Evolutionary conservation across 257 asterid genomes (phyloP), one percentile per base, ranked within the genome.

Genomic region (Solanum chmielewskii): DNA sequence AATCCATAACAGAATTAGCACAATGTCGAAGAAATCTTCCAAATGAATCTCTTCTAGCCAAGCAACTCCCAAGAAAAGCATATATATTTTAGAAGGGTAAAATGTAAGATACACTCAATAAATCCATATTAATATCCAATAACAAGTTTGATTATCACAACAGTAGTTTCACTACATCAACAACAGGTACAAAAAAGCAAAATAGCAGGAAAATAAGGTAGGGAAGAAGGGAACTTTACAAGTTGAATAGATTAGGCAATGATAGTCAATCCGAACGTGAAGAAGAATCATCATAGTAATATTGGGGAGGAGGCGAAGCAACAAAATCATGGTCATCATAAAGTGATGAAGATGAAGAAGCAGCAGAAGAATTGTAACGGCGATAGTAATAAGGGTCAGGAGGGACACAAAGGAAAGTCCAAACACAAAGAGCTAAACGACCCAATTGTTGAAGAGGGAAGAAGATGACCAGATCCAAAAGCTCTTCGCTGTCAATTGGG

Each of bases 401-500:
- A 5, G 92, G 88, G 52, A 91, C 87, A 39, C 94, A 92, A 37
- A 92, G 92, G 84, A 86, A 92, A 64, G 90, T 91, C 94, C 93
- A 92, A 33, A 91, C 56, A 86, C 68, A 89, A 85, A 89, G 90
- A 21, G 86, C 89, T 89, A 89, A 88, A 1, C 92, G 89, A 20
- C 94, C 92, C 49, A 92, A 81, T 86, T 89, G 92, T 83, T 86
- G 93, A 31, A 91, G 89, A 59, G 94, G 94, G 89, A 91, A 92
- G 59, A 91, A 90, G 86, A 92, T 37, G 9, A 90, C 92, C 83
- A 92, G 86, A 88, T 92, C 94, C 83, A 92, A 39, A 64, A 92
- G 83, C 85, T 91, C 91, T 3, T 85, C 91, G 86, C 91, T 86
- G 85, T 90, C 82, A 7, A 92, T 86, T 33, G 85, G 92, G 88